Base-by-base conservation (phyloP, 345 rosid species). In the Moricandia arvensis region DNA sequence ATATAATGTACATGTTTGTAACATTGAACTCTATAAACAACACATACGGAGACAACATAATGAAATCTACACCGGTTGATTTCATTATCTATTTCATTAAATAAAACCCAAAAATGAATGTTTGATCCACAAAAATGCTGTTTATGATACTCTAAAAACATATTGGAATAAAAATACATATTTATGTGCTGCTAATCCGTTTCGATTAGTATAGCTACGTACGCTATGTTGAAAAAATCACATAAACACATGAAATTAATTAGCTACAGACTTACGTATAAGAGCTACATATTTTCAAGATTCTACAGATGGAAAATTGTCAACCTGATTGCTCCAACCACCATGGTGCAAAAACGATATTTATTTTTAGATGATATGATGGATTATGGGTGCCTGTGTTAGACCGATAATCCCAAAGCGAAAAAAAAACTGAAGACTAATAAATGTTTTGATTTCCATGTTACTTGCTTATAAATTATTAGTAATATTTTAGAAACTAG, bases 301-400 rank as follows among this genome's bases (percentile, higher is more conserved):
- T 35, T 72, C 12, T 26, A 49, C 27, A 24, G 16, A 13, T 47
- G 47, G 49, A 41, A 27, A 33, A 21, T 61, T 62, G 68, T 72
- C 68, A 72, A 72, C 6, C 8, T 63, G 70, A 41, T 8, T 53
- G 63, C 63, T 73, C 69, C 69, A 53, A 10, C 38, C n/a, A 34
- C 34, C 49, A 41, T 41, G 49, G 49, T 41, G 49, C 49, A 38
- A 38, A 41, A 41, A 45, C 51, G 51, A 45, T 13, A 45, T 4
- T 45, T 11, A 41, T 13, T 13, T 45, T 13, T 13, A 45, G 17
- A 45, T 13, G 51, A 45, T 45, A 45, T 45, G 51, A 5, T 45
- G 7, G 51, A 45, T 45, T 38, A 11, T n/a, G 51, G 17, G 17
- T 45, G 17, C 51, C 17, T 45, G 51, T 45, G 51, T n/a, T 45